Percentiles rank a stretch among this genome's conserved stretches.
Conservation (phyloP, 495 filamentous ascomycete species). For the Neurospora pannonica region DNA sequence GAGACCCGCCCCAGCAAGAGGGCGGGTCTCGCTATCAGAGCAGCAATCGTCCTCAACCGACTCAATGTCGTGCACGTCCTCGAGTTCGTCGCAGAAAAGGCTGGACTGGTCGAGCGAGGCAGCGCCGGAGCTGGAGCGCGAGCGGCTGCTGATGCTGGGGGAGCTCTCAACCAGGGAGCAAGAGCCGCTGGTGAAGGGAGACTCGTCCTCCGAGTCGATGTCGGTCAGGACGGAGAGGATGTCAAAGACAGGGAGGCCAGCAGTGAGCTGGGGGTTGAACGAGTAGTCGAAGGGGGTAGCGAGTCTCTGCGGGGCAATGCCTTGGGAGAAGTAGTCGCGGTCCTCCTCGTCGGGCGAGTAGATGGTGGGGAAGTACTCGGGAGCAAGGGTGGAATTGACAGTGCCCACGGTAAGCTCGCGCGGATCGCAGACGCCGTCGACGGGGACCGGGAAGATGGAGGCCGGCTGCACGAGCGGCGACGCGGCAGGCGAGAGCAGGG, state of each 20-base stretch:
- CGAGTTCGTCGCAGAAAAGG: conserved; percentile 58
- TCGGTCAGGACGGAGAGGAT: conserved; percentile 58
- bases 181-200: conserved; percentile 56
- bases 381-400: conserved; percentile 42
- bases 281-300: conserved; percentile 27
- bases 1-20: no score
- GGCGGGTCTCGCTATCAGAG: not conserved
- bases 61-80: conserved; percentile 61
- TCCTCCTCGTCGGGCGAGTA: conserved; percentile 69
- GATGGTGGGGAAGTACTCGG: conserved; percentile 53
- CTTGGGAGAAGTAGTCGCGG: conserved; percentile 36
- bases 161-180: conserved; percentile 54
- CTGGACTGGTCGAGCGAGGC: conserved; percentile 64
- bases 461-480: conserved; percentile 36
- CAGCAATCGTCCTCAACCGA: conserved; percentile 15
- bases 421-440: conserved; percentile 86
- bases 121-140: conserved; percentile 56
- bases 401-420: conserved; percentile 78
- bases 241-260: conserved; percentile 68
- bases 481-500: conserved; percentile 83
- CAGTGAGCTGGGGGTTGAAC: conserved; percentile 44
- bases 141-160: conserved; percentile 56
- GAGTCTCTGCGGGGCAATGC: not conserved
- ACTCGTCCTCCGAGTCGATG: conserved; percentile 83
- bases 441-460: conserved; percentile 15